These are phyloP conservation scores for Cladophialophora exuberans DNA, from an alignment of 2,329 filamentous ascomycete genomes.

Conservation along the genomic window DNA sequence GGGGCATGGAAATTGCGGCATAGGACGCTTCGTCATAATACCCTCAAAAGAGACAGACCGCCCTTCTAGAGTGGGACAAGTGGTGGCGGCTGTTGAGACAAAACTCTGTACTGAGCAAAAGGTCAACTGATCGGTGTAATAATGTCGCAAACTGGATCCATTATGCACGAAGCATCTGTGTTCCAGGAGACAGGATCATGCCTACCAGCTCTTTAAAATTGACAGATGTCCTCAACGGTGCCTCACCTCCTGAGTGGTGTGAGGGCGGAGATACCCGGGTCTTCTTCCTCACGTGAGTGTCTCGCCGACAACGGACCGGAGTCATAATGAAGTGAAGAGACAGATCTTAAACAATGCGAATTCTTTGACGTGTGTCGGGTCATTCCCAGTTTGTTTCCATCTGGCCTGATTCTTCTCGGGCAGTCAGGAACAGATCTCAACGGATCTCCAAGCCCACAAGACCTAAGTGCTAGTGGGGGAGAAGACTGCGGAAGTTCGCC, in stretches of 20 bases:
- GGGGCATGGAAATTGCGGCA: too few species aligned
- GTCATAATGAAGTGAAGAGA: neutral
- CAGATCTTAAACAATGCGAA: neutral
- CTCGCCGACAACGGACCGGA: neutral
- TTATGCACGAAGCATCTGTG: too few species aligned
- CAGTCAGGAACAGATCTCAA: constrained; percentile 10
- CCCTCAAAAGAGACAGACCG: too few species aligned
- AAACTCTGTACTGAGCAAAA: constrained; percentile 9
- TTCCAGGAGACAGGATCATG: too few species aligned
- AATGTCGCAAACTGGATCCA: neutral
- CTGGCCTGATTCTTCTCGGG: neutral
- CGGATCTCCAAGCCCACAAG: neutral
- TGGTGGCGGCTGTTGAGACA: neutral
- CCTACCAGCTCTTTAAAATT: too few species aligned
- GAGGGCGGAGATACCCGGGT: constrained; percentile 15
- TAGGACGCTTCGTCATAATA: too few species aligned
- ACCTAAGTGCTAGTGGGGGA: neutral
- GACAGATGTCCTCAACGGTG: too few species aligned
- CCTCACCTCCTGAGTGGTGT: constrained; percentile 12
- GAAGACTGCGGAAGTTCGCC: neutral
- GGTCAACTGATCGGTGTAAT: constrained; percentile 4
- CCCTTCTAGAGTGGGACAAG: too few species aligned
- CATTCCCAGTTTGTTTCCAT: neutral
- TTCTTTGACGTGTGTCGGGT: neutral
- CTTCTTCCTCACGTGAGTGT: constrained; percentile 12